phyloP scores from a whole-genome alignment of 2,329 filamentous ascomycete species.

The Zymoseptoria pseudotritici region DNA sequence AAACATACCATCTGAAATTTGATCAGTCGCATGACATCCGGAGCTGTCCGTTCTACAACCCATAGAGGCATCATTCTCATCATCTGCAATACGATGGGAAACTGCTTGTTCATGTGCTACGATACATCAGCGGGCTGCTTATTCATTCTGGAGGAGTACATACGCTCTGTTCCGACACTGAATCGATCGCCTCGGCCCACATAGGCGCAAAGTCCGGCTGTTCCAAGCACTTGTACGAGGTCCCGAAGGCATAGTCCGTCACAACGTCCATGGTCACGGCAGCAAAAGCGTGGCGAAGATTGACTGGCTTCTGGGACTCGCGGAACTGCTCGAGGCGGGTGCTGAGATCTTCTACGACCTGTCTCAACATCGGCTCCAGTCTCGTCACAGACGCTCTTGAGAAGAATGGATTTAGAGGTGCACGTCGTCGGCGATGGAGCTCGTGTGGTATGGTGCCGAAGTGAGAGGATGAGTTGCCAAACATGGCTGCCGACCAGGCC shows the following conservation, averaged over 20 bases:
- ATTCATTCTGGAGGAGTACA: background rate
- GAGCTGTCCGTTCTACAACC: conserved; percentile 7
- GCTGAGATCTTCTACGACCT: conserved; percentile 4
- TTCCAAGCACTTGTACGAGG: conserved; percentile 4
- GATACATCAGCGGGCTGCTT: background rate
- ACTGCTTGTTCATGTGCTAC: conserved; percentile 8
- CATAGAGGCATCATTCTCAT: conserved; percentile 7
- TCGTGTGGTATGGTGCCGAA: conserved; percentile 6
- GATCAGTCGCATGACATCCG: conserved; percentile 8
- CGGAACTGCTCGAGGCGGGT: conserved; percentile 9
- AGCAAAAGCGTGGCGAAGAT: conserved; percentile 11
- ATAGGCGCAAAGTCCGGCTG: conserved; percentile 7
- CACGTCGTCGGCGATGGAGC: conserved; percentile 7
- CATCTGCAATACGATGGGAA: conserved; percentile 5
- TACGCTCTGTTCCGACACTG: conserved; percentile 5
- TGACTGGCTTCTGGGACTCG: conserved; percentile 7
- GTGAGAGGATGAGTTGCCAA: conserved; percentile 5
- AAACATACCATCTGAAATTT: conserved; percentile 3
- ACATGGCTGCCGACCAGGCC: conserved; percentile 8
- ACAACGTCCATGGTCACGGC: conserved; percentile 15
- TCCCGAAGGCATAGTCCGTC: conserved; percentile 14
- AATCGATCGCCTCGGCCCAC: conserved; percentile 7
- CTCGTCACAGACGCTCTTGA: conserved; percentile 5
- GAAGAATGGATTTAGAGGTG: conserved; percentile 11
- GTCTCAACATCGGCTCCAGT: conserved; percentile 6